phyloP scores from a whole-genome alignment of 148 eudicot genomes.

The Amaranthus hypochondriacus region DNA sequence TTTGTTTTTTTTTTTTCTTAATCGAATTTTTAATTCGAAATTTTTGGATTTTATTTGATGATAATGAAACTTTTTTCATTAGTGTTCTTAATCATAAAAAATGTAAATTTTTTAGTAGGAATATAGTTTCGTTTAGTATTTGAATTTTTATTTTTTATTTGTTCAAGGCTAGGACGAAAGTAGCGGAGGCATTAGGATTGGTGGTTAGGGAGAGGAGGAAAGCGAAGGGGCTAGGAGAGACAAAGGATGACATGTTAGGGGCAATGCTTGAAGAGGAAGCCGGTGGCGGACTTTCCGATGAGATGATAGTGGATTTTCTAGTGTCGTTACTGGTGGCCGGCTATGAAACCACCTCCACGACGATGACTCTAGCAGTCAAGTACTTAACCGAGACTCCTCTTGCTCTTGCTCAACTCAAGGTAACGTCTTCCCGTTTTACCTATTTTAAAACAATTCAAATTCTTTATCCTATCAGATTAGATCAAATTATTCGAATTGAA shows the following conservation, averaged over 20 bases:
- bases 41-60: too few species aligned
- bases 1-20: too few species aligned
- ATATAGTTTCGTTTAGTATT: not conserved
- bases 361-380: slow-evolving; percentile 89
- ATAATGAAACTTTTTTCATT: too few species aligned
- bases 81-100: too few species aligned
- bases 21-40: too few species aligned
- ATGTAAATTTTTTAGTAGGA: too few species aligned
- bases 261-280: slow-evolving; percentile 78
- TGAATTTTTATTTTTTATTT: not conserved
- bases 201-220: slow-evolving; percentile 73
- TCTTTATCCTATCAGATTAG: not conserved
- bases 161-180: slow-evolving; percentile 76
- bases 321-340: slow-evolving; percentile 89
- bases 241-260: slow-evolving; percentile 76
- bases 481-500: too few species aligned
- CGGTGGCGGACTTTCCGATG: slow-evolving; percentile 65
- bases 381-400: slow-evolving; percentile 80
- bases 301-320: slow-evolving; percentile 83
- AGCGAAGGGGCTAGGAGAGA: slow-evolving; percentile 64
- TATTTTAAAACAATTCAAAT: not conserved
- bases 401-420: slow-evolving; percentile 82
- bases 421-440: slow-evolving; percentile 6
- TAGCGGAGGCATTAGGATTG: slow-evolving; percentile 71
- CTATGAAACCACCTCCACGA: slow-evolving; percentile 88